Percentiles rank a stretch among this genome's conserved stretches.
Conservation (phyloP, 2,329 filamentous ascomycete genomes). For the Pleurostoma richardsiae region DNA sequence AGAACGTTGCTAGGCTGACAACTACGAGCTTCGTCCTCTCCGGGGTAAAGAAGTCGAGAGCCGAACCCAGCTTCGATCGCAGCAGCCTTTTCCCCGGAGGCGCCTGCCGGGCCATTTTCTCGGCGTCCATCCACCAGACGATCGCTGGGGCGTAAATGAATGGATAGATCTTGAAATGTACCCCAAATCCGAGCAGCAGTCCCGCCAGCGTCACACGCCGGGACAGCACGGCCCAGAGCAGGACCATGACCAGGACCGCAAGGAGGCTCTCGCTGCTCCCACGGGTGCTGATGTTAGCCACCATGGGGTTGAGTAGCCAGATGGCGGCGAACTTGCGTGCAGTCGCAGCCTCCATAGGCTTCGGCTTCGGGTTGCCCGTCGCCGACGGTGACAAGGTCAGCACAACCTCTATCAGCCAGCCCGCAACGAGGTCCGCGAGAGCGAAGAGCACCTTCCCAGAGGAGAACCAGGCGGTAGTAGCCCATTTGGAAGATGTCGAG, state of each 20-base stretch:
- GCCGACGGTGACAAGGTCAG: conserved; percentile 16
- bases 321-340: conserved; percentile 77
- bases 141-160: conserved; percentile 88
- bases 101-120: conserved; percentile 13
- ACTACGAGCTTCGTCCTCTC: conserved; percentile 53
- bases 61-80: conserved; percentile 14
- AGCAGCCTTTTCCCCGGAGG: conserved; percentile 8
- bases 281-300: conserved; percentile 90
- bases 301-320: conserved; percentile 97
- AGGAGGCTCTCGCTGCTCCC: conserved; percentile 91
- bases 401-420: conserved; percentile 62
- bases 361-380: conserved; percentile 19
- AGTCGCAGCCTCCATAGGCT: conserved; percentile 38
- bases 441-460: conserved; percentile 89
- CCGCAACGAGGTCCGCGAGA: conserved; percentile 74
- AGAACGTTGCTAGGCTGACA: conserved; percentile 68
- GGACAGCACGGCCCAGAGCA: conserved; percentile 76
- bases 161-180: conserved; percentile 98
- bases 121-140: conserved; percentile 71
- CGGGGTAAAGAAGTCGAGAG: conserved; percentile 42
- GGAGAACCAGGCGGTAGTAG: conserved; percentile 55
- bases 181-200: conserved; percentile 70
- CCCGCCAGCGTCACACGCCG: conserved; percentile 63
- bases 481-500: conserved; percentile 23
- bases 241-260: conserved; percentile 74